Percentiles rank a stretch among this genome's conserved stretches.
These are phyloP conservation scores for Clonostachys sp. DNA, from an alignment of 2,329 filamentous ascomycete genomes.

Conservation along the genomic window DNA sequence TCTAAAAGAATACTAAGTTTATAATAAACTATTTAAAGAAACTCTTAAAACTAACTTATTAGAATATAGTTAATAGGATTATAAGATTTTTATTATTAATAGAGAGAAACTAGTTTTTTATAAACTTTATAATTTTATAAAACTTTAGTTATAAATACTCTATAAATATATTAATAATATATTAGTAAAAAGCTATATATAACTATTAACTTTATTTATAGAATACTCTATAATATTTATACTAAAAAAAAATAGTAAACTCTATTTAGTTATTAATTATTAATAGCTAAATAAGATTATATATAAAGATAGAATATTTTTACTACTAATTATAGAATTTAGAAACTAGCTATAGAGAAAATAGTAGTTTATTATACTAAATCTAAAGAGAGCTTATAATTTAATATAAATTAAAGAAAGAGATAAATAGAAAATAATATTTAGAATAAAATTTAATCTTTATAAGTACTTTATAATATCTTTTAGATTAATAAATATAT, in stretches of 20 bases:
- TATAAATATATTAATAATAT: no score
- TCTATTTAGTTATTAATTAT: conserved; percentile 17
- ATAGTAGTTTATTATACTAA: conserved; percentile 6
- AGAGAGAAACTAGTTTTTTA: no score
- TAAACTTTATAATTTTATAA: no score
- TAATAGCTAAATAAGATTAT: conserved; percentile 14
- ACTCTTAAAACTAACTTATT: no score
- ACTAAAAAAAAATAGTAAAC: conserved; percentile 11
- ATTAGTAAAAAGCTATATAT: not conserved
- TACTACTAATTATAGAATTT: conserved; percentile 15
- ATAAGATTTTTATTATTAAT: no score
- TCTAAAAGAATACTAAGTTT: not conserved
- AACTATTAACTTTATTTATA: conserved; percentile 5
- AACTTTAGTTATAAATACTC: no score
- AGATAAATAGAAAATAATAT: conserved; percentile 25
- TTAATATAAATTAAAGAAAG: conserved; percentile 16
- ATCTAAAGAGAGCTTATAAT: conserved; percentile 18
- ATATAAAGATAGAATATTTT: conserved; percentile 13
- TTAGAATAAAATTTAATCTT: conserved; percentile 18
- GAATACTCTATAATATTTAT: conserved; percentile 7
- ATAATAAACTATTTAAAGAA: conserved; percentile 9
- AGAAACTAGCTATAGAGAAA: conserved; percentile 9
- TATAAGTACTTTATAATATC: conserved; percentile 25
- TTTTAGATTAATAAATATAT: conserved; percentile 14
- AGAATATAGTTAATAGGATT: no score